These are phyloP conservation scores for Hypoxylon sp. DNA, from an alignment of 2,329 filamentous ascomycete genomes.

Conservation along the genomic window DNA sequence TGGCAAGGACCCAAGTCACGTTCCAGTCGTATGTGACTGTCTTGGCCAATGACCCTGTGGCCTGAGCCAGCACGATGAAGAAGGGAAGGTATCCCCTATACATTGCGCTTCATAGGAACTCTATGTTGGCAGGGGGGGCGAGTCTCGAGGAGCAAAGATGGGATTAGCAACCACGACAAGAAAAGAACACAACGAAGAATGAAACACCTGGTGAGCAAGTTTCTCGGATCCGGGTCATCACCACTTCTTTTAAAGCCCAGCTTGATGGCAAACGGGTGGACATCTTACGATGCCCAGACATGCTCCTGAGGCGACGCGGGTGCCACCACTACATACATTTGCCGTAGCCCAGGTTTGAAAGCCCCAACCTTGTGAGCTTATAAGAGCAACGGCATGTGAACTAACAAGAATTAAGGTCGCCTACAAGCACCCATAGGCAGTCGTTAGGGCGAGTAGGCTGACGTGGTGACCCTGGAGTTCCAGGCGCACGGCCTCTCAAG, in stretches of 20 bases:
- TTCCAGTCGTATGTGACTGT: constrained; percentile 70
- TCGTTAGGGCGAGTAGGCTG: constrained; percentile 5
- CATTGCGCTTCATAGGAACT: constrained; percentile 32
- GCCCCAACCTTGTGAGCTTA: constrained; percentile 19
- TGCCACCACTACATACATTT: constrained; percentile 1
- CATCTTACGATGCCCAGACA: not conserved
- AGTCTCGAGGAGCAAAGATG: constrained; percentile 13
- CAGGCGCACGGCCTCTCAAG: constrained; percentile 18
- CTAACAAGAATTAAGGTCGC: not conserved
- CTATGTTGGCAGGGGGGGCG: constrained; percentile 12
- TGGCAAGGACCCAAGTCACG: constrained; percentile 70
- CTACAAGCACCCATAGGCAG: not conserved
- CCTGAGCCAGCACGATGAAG: constrained; percentile 36
- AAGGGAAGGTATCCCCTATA: constrained; percentile 28
- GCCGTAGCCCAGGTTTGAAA: constrained; percentile 21
- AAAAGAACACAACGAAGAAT: constrained; percentile 10
- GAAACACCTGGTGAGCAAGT: constrained; percentile 33
- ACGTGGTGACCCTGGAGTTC: constrained; percentile 18
- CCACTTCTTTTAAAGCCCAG: constrained; percentile 26
- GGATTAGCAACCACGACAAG: constrained; percentile 4
- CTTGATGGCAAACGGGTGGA: constrained; percentile 3
- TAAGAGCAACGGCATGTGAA: constrained; percentile 13
- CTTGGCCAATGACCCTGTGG: constrained; percentile 52
- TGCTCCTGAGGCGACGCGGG: not conserved
- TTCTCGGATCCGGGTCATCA: constrained; percentile 19